These are phyloP conservation scores for Euptelea pleiosperma DNA, from an alignment of 164 flowering plant species.

Conservation along the genomic window DNA sequence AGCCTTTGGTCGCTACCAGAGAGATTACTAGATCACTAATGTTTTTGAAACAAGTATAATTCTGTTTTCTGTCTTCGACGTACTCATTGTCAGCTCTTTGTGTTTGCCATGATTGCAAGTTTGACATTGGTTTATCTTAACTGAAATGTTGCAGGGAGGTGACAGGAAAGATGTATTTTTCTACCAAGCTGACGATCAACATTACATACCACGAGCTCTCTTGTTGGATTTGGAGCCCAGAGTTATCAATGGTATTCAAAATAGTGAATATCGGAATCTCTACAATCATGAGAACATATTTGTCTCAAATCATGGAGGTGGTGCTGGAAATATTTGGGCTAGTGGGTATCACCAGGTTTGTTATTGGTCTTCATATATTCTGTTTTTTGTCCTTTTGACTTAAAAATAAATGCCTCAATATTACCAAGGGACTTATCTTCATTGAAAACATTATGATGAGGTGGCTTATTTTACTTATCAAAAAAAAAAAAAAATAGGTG, in stretches of 20 bases:
- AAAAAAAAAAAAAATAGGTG: no score
- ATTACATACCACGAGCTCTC: constrained; percentile 92
- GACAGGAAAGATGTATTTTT: constrained; percentile 98
- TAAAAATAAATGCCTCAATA: no score
- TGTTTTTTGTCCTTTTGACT: not conserved
- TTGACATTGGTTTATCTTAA: not conserved
- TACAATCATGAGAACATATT: constrained; percentile 95
- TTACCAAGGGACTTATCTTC: no score
- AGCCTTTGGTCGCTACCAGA: no score
- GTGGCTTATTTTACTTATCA: no score
- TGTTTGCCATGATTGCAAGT: not conserved
- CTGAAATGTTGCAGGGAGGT: constrained; percentile 70
- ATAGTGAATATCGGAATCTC: constrained; percentile 88
- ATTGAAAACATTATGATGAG: no score
- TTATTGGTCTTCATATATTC: not conserved
- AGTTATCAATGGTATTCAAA: constrained; percentile 95
- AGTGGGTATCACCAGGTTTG: constrained; percentile 83
- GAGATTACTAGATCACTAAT: no score
- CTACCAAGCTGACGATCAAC: constrained; percentile 99
- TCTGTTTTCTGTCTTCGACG: no score
- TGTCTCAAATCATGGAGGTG: constrained; percentile 93
- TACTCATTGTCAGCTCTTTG: no score
- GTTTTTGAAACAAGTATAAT: no score
- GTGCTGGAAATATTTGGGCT: constrained; percentile 99
- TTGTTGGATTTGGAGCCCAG: constrained; percentile 96